Percentiles rank a stretch among this genome's conserved stretches.
These are phyloP conservation scores for Scopulariopsis brevicaulis DNA, from an alignment of 2,329 filamentous ascomycete genomes.

Conservation along the genomic window DNA sequence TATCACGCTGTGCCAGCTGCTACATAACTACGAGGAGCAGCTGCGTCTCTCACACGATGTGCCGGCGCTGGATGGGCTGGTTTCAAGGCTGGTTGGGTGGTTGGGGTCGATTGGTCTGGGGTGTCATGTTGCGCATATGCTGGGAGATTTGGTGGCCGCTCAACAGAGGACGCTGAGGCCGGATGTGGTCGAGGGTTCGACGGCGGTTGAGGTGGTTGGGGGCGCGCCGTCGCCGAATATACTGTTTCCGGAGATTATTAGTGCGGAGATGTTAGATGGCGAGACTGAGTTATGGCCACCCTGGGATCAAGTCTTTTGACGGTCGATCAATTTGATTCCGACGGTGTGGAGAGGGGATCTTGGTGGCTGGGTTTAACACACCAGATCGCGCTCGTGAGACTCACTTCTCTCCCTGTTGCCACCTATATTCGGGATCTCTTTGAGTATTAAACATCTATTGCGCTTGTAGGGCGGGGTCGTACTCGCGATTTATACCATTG, in stretches of 20 bases:
- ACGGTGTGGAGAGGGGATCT: too few species aligned
- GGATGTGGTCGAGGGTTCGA: not conserved
- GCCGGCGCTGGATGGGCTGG: conserved; percentile 7
- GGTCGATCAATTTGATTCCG: not conserved
- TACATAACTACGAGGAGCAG: conserved; percentile 12
- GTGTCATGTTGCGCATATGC: conserved; percentile 14
- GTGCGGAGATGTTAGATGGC: not conserved
- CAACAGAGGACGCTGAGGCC: not conserved
- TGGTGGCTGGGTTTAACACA: too few species aligned
- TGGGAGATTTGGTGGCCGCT: conserved; percentile 10
- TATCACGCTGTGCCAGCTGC: conserved; percentile 11
- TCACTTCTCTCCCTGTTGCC: too few species aligned
- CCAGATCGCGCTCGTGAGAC: too few species aligned
- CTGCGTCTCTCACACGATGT: conserved; percentile 9
- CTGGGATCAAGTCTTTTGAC: not conserved
- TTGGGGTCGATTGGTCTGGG: conserved; percentile 12
- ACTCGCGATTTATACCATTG: too few species aligned
- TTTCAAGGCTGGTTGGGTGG: conserved; percentile 12
- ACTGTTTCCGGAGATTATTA: not conserved
- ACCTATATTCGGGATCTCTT: too few species aligned
- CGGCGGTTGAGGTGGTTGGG: not conserved
- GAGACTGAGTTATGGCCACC: not conserved
- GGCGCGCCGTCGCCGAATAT: not conserved
- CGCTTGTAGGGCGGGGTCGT: too few species aligned
- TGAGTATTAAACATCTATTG: too few species aligned